Base-by-base conservation (phyloP, 257 asterid species). In the Lavandula angustifolia region DNA sequence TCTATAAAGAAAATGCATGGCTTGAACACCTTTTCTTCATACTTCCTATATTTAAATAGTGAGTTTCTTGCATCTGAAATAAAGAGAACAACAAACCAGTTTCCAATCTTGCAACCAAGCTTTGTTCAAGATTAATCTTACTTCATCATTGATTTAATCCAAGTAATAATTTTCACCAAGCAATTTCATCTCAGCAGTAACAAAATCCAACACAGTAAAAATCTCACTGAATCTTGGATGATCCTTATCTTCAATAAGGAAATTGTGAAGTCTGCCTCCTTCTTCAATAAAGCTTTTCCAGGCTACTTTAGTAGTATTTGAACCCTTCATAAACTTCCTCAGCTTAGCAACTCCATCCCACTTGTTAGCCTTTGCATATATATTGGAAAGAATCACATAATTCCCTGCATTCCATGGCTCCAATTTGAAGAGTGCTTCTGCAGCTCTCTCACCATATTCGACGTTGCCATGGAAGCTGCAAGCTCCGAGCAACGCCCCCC, bases 341-440 rank as follows among this genome's bases (percentile, higher is more conserved):
- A 85, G 64, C 72, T 74, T 79, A 3, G 88, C 81, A 57, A 91
- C 98, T 9, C 84, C 86, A 37, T 79, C 92, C 98, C 96, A 86
- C 51, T 40, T 65, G 51, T 79, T 71, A 7, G 89, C 82, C 51
- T 47, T 73, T 9, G 96, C 98, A 33, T 91, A 86, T 3, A 91
- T 82, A 64, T 91, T 91, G 0, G 98, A 88, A 44, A 91, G 91
- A 75, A 91, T 84, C 51, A 91, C 96, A 62, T 91, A 91, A 54
- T 88, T 91, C 3, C 96, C 96, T 0, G 96, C 86, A 76, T 88
- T 88, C 84, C 85, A 66, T 0, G 94, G 96, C 66, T 88, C 98
- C 81, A 80, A 64, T 64, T 47, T 41, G 57, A 82, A 85, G 14
- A 86, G 83, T 33, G 82, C 66, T 72, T 81, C 85, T 0, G 87